Conservation (phyloP, 164 flowering plant species). For the Vitis rotundifolia region DNA sequence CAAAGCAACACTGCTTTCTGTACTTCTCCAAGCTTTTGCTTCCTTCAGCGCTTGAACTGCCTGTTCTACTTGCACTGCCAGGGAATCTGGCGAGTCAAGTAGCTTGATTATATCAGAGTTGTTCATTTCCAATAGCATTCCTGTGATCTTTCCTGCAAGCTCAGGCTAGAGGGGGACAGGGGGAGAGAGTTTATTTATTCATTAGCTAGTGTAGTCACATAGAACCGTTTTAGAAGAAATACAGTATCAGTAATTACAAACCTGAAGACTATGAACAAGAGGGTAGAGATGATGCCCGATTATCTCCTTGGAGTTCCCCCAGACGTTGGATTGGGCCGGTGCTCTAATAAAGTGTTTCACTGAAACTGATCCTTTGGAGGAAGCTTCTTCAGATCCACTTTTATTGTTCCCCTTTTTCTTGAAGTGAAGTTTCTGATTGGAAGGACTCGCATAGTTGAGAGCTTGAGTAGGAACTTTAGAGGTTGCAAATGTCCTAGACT, state of each 20-base stretch:
- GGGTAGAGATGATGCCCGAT: slow-evolving; percentile 6
- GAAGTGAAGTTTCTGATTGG: neutral
- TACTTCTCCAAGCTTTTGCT: slow-evolving; percentile 2
- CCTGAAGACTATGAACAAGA: slow-evolving; percentile 13
- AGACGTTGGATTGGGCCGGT: too few species aligned
- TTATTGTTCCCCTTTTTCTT: slow-evolving; percentile 1
- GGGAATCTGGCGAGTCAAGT: slow-evolving; percentile 6
- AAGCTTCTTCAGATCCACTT: neutral
- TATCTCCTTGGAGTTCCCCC: slow-evolving; percentile 9
- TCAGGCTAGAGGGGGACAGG: neutral
- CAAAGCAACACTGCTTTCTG: neutral
- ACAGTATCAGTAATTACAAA: neutral
- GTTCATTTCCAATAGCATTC: slow-evolving; percentile 8
- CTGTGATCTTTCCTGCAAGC: slow-evolving; percentile 6
- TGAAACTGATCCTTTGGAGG: neutral
- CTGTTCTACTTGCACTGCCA: slow-evolving; percentile 5
- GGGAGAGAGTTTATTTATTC: neutral
- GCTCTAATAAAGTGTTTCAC: too few species aligned
- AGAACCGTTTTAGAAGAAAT: neutral
- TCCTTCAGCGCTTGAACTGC: slow-evolving; percentile 16
- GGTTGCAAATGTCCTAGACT: slow-evolving; percentile 3
- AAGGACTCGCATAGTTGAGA: neutral
- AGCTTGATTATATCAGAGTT: slow-evolving; percentile 7
- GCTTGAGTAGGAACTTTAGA: neutral
- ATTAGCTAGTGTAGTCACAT: neutral